Base-by-base conservation (phyloP, 2,329 filamentous ascomycete genomes). In the Ilyonectria robusta region DNA sequence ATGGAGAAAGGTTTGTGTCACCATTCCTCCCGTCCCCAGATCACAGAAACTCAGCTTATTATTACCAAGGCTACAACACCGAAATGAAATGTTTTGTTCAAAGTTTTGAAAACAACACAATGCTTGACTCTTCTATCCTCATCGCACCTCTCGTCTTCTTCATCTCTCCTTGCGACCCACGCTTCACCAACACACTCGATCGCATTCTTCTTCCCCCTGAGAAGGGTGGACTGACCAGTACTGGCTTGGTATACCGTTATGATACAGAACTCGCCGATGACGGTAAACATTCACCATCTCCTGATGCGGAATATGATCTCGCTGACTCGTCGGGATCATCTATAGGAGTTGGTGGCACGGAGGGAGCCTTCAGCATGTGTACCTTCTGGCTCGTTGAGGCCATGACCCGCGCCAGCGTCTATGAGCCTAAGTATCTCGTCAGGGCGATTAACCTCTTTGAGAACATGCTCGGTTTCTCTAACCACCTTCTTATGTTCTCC, bases 311-410 rank as follows among this genome's bases (percentile, higher is more conserved):
- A n/a, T 35, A 47, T 11, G 9, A 29, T 47, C 21, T 44, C 23
- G 33, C 62, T 75, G 46, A 74, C 47, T 15, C 19, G 23, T 13
- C 6, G 35, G 35, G 50, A 48, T 47, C 11, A 17, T 53, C 29
- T 64, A 47, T 70, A 92, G 91, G 92, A 33, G 91, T 94, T 9
- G 91, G 92, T 42, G 92, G 92, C 19, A 85, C 87, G 58, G 92
- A 94, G 80, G 93, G 93, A 23, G 92, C 92, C 21, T 94, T 94
- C 77, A 90, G 87, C 75, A 94, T 94, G 92, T 94, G 92, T 76
- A 94, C 92, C 0, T 94, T 94, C 78, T 94, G 93, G 93, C 87
- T 94, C 0, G 91, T 94, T 13, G 93, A 94, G 80, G 92, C 92
- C 26, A 86, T 94, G 81, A 93, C 92, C 33, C 86, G 92, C 35